Evolutionary conservation across 192 early-diverging fungal species (phyloP), one percentile per base, ranked within the genome.

Genomic region (Podila verticillata): DNA sequence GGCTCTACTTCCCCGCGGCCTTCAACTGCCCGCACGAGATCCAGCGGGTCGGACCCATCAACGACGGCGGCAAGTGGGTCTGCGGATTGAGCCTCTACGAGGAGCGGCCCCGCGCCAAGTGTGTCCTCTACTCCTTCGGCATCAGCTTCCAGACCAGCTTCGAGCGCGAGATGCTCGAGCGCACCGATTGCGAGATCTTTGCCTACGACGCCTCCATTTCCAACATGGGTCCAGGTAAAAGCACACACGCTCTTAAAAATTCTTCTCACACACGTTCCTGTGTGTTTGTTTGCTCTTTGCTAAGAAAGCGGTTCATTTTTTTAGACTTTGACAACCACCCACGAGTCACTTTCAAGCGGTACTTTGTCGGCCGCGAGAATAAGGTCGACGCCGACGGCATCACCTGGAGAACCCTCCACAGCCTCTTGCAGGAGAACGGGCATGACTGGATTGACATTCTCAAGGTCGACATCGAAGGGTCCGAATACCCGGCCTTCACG

Each of bases 381-480:
- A 30, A 70, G 1, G 64, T 66, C 1, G 68, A 79, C 12, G 29
- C 49, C 7, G 7, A 59, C 60, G 29, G 31, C 2, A 56, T 61
- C 24, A 36, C 44, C 48, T 78, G 75, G 75, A 64, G 31, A 24
- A 78, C 75, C 1, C 51, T 78, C 30, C 56, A 44, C 20, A 63
- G 64, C 0, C 36, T 79, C 19, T 71, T 79, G 75, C 19, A 62
- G 15, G 75, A 79, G 51, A 79, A 79, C 51, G 75, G 75, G 3
- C 75, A 79, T 39, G 75, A 79, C 63, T 79, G 75, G 75, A 71
- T 79, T 24, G 75, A 79, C 47, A 79, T 79, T 39, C 68, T 79
- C 13, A 71, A 79, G 64, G 60, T 79, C 20, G 75, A 79, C 34
- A 71, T 79, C 35, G 75, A 79, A 59, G 75, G 75, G 12, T 56